These are phyloP conservation scores for Vanrija sp. DNA, from an alignment of 1,284 basidiomycete species.

Conservation along the genomic window DNA sequence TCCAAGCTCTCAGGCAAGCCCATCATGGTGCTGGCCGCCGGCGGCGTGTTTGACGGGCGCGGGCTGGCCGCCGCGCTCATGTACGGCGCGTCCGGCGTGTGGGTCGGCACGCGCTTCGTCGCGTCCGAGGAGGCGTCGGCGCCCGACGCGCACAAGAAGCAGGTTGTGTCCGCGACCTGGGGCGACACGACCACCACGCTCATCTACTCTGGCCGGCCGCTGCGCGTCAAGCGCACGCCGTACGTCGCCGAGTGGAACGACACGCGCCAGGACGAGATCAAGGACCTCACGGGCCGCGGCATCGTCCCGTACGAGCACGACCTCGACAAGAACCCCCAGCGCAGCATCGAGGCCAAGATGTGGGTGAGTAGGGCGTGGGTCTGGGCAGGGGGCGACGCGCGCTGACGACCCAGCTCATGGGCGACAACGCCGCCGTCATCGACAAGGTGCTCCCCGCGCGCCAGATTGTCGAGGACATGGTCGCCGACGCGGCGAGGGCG, in stretches of 20 bases:
- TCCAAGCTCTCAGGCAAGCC: slow-evolving; percentile 68
- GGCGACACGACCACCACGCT: slow-evolving; percentile 63
- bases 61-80: slow-evolving; percentile 77
- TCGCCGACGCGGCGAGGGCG: slow-evolving; percentile 29
- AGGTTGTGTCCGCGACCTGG: slow-evolving; percentile 41
- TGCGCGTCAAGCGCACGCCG: slow-evolving; percentile 72
- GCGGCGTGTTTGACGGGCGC: slow-evolving; percentile 79
- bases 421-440: slow-evolving; percentile 71
- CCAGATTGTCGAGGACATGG: slow-evolving; percentile 73
- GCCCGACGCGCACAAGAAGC: slow-evolving; percentile 76
- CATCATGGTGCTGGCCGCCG: slow-evolving; percentile 76
- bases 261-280: slow-evolving; percentile 44
- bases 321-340: slow-evolving; percentile 72
- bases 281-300: slow-evolving; percentile 68
- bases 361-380: slow-evolving; percentile 48
- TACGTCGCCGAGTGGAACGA: slow-evolving; percentile 69
- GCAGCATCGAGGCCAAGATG: slow-evolving; percentile 59
- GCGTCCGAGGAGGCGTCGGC: slow-evolving; percentile 63
- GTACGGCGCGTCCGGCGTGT: slow-evolving; percentile 79
- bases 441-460: slow-evolving; percentile 73
- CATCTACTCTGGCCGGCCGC: slow-evolving; percentile 81
- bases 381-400: no score
- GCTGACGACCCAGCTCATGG: slow-evolving; percentile 55
- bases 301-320: slow-evolving; percentile 69
- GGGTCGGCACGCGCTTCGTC: slow-evolving; percentile 89